Evolutionary conservation across 331 rosid genomes (phyloP), one percentile per base, ranked within the genome.

Genomic region (Quercus phellos): DNA sequence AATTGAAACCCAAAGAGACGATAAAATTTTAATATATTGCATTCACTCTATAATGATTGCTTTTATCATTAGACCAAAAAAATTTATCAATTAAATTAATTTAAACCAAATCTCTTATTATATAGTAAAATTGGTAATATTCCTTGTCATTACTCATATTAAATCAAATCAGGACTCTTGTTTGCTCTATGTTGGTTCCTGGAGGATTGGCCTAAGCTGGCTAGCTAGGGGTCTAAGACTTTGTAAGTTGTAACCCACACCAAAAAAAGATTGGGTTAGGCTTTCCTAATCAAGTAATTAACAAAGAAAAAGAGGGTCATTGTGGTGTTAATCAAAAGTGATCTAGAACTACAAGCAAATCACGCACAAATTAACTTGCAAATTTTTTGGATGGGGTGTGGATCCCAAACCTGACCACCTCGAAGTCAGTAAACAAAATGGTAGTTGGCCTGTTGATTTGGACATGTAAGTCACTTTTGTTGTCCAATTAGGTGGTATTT

Each of bases 361-460:
- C 51, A 27, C 30, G 55, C 55, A 73, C 74, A 88, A 69, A 69
- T 50, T 38, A 38, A 74, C 60, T 71, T 18, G 60, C 46, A 53
- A 55, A 74, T 34, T 53, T 53, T 34, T 53, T 53, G 14, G 73
- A 69, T 4, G n/a, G 86, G 81, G 81, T 83, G 80, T 79, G 74
- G 97, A 93, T 93, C 98, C 97, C 93, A 83, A 93, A 78, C 89
- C 83, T 70, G 85, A 87, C 73, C 82, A 85, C 85, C 82, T 88
- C 78, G 90, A 83, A 6, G 72, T 46, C 55, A 84, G 56, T 87
- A 84, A 89, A 90, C 42, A 88, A 88, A 13, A 14, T 26, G 68
- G 82, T 74, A 35, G 78, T 86, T 89, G 75, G 85, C 88, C 87
- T 86, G 76, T 83, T 87, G 92, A 88, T 88, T 83, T 84, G 91